A percentile compares a stretch with the other conserved stretches of the same genome.
phyloP scores from a whole-genome alignment of 78 protist genomes.

The Pigoraptor vietnamica region DNA sequence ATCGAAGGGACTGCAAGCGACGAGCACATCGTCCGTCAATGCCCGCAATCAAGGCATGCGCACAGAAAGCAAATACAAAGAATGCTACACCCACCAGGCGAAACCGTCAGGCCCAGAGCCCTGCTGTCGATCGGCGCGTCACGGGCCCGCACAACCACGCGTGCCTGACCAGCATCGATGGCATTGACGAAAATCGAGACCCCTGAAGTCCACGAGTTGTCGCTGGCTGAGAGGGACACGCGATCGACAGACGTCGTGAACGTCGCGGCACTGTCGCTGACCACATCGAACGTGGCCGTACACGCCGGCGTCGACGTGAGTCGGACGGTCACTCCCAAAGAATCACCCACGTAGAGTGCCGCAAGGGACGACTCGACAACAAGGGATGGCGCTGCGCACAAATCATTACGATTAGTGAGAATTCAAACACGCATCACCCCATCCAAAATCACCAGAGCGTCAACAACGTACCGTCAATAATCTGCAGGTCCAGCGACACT shows the following conservation, averaged over 20 bases:
- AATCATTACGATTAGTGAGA: neutral
- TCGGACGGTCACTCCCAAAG: neutral
- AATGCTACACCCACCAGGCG: no score
- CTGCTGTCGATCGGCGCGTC: no score
- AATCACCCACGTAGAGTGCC: neutral
- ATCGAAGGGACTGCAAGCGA: neutral
- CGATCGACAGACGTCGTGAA: neutral
- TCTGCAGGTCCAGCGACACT: neutral
- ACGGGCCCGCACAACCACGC: no score
- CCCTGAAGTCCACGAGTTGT: no score
- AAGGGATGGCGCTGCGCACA: neutral
- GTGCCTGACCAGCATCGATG: no score
- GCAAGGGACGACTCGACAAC: neutral
- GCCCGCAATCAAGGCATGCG: no score
- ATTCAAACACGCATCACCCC: neutral
- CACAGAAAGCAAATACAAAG: no score
- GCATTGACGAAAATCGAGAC: no score
- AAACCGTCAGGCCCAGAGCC: no score
- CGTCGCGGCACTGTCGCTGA: neutral
- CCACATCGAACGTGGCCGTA: neutral
- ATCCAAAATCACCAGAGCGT: neutral
- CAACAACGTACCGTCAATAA: neutral
- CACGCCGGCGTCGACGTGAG: neutral
- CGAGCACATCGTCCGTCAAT: no score
- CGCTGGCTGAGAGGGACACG: no score